Base-by-base conservation (phyloP, 2,329 filamentous ascomycete species). In the Graphilbum fragrans region DNA sequence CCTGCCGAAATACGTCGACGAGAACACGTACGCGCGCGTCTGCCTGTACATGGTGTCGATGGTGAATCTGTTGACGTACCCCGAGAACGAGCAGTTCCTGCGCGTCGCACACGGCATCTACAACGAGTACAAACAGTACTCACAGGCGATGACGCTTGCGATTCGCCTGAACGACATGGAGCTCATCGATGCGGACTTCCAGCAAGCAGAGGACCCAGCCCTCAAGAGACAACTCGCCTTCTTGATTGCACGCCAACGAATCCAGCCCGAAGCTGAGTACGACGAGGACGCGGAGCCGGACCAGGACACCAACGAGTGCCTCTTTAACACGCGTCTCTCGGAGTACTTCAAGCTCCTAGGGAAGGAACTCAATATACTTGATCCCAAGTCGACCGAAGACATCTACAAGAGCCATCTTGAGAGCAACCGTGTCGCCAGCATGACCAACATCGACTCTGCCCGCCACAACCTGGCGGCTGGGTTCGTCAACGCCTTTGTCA, bases 371-470 rank as follows among this genome's bases (percentile, higher is more conserved):
- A 96, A 98, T 61, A 90, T 98, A 40, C 69, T 96, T 34, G 92
- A 98, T 48, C 92, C 92, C 29, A 96, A 95, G 68, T 85, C 86
- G 35, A 93, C 90, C 0, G 92, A 98, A 58, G 93, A 98, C 55
- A 98, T 98, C 54, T 98, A 98, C 74, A 98, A 98, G 70, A 94
- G 87, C 56, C 92, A 98, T 62, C 74, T 98, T 5, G 92, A 98
- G 64, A 96, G 85, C 65, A 94, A 82, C 53, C 78, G 93, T 47
- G 92, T 93, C 41, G 86, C 86, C 20, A 88, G 87, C 29, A 76
- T 94, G 64, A 95, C 90, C 11, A 95, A 95, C 57, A 77, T 93
- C 37, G 92, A 98, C 58, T 98, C 92, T 10, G 88, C 90, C 23
- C 77, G 87, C 53, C 90, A 98, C 67, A 98, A 98, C 55, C 72